Evolutionary conservation across 1,139 yeast genomes (phyloP), one percentile per base, ranked within the genome.

Genomic region (Candida sanyaensis): DNA sequence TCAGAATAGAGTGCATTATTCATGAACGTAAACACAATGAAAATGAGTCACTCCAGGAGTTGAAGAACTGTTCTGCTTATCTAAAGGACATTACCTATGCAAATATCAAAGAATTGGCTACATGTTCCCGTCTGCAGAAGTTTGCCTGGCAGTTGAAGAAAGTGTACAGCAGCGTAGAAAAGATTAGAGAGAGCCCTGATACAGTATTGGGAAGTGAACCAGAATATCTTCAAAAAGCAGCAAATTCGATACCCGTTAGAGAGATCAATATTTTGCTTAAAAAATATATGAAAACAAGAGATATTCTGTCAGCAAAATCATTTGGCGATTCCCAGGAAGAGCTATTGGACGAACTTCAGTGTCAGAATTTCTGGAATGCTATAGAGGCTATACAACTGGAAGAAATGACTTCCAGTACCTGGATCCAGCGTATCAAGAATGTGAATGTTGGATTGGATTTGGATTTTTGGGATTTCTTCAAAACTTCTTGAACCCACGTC

Each of bases 401-500:
- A 30, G 50, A 48, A 29, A 48, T 40, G 37, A 46, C 42, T 4
- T 45, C 48, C 9, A 45, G 44, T 13, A 34, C 46, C 24, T 48
- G 50, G 50, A 48, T 48, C 10, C 44, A 42, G 6, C 28, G 34
- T 10, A 33, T 44, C 27, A 37, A 37, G 32, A 24, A 17, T 10
- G 36, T 23, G 27, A 45, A 27, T 11, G 11, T 28, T n/a, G 41
- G 30, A 2, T 13, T 28, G 9, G 44, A 33, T 6, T 34, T 45
- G 23, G 41, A 32, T 34, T 47, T 44, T 12, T 40, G 42, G 42
- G 42, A 40, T 6, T 30, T 40, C 23, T 31, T 41, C 13, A 41
- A 33, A 41, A 41, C 36, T 33, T 41, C 37, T 10, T 41, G 24
- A 33, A 41, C 6, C 76, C 76, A 41, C 75, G 55, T 45, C 56